These are phyloP conservation scores for Trichoderma sp. DNA, from an alignment of 2,329 filamentous ascomycete species.

Conservation along the genomic window DNA sequence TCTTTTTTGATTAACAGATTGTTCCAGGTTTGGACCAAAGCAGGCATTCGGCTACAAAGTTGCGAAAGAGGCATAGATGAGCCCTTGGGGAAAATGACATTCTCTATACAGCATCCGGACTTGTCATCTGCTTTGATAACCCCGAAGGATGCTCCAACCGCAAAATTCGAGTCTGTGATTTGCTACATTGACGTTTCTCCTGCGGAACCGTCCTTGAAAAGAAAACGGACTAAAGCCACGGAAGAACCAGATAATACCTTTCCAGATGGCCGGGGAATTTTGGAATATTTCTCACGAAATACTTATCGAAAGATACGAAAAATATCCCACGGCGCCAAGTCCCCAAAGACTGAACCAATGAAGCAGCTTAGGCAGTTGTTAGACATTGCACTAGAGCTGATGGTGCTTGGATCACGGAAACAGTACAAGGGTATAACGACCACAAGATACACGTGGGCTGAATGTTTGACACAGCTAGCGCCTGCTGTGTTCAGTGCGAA, in stretches of 20 bases:
- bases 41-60: conserved; percentile 39
- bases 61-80: conserved; percentile 21
- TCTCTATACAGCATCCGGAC: conserved; percentile 45
- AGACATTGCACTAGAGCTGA: conserved; percentile 34
- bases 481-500: conserved; percentile 45
- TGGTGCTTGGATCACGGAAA: conserved; percentile 36
- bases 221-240: neutral
- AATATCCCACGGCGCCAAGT: neutral
- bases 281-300: conserved; percentile 30
- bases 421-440: conserved; percentile 34
- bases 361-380: conserved; percentile 23
- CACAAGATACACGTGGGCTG: conserved; percentile 27
- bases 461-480: conserved; percentile 37
- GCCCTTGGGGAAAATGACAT: conserved; percentile 34
- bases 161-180: conserved; percentile 37
- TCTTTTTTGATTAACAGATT: neutral
- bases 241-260: neutral
- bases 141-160: conserved; percentile 35
- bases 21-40: conserved; percentile 40
- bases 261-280: conserved; percentile 35
- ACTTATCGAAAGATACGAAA: neutral
- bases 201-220: neutral
- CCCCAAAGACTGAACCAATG: neutral
- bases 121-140: conserved; percentile 39
- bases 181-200: conserved; percentile 36